Percentiles rank a stretch among this genome's conserved stretches.
Evolutionary conservation across 1,284 basidiomycete species (phyloP).

Genomic region (Trichosporon faecale): DNA sequence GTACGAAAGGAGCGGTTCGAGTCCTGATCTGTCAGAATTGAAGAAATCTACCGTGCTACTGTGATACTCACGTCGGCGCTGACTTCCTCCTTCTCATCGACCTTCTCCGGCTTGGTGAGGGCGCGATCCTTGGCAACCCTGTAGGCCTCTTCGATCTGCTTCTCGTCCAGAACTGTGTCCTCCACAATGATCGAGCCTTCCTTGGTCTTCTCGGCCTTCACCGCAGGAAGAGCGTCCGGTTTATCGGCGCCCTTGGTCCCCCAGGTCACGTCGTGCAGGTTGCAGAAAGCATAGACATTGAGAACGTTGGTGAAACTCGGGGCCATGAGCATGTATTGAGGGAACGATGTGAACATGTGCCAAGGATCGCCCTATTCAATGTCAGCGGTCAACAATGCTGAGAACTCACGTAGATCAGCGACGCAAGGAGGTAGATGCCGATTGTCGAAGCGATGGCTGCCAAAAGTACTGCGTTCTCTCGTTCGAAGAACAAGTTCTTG

Average conservation of each 20-base stretch:
- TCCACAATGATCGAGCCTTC: slow-evolving; percentile 65
- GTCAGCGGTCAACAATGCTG: slow-evolving; percentile 1
- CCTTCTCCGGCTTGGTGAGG: slow-evolving; percentile 74
- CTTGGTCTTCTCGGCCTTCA: slow-evolving; percentile 76
- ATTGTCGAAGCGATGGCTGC: slow-evolving; percentile 86
- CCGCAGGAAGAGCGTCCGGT: slow-evolving; percentile 86
- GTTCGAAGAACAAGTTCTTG: slow-evolving; percentile 62
- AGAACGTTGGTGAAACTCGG: slow-evolving; percentile 91
- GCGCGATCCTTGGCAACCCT: slow-evolving; percentile 91
- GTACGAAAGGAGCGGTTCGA: slow-evolving; percentile 93
- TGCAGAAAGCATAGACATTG: slow-evolving; percentile 96
- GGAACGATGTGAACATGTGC: slow-evolving; percentile 97
- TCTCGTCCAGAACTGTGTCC: slow-evolving; percentile 58
- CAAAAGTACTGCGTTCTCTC: slow-evolving; percentile 76
- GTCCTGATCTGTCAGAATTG: slow-evolving; percentile 54
- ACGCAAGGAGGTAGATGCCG: slow-evolving; percentile 79
- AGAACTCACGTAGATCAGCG: slow-evolving; percentile 77
- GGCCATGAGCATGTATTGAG: slow-evolving; percentile 84
- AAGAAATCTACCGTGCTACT: neutral
- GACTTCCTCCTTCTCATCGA: slow-evolving; percentile 67
- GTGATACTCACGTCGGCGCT: slow-evolving; percentile 64
- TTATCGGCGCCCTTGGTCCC: slow-evolving; percentile 66
- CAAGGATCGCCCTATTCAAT: slow-evolving; percentile 79
- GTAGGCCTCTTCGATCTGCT: slow-evolving; percentile 86
- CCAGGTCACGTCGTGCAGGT: slow-evolving; percentile 72